These are phyloP conservation scores for Trichoderma atroviride DNA, from an alignment of 2,329 filamentous ascomycete species.

Conservation along the genomic window DNA sequence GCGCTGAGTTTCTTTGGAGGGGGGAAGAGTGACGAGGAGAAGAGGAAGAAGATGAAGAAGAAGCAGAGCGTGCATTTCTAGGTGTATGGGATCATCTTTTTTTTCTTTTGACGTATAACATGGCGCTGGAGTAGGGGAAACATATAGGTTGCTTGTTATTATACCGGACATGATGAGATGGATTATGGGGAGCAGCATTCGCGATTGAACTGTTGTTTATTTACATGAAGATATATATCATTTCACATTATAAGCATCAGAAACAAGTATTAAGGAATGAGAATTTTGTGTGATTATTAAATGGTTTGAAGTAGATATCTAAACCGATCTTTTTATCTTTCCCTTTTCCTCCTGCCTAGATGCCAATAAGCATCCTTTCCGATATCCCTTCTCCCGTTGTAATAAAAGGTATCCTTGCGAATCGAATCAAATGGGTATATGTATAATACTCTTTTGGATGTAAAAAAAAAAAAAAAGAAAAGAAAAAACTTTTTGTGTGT, in stretches of 20 bases:
- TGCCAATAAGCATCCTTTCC: background rate
- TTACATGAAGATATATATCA: background rate
- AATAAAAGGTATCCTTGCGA: slow-evolving; percentile 2
- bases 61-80: slow-evolving; percentile 53
- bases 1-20: slow-evolving; percentile 50
- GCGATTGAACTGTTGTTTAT: background rate
- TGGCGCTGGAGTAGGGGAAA: background rate
- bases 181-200: background rate
- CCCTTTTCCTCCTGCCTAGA: background rate
- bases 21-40: slow-evolving; percentile 42
- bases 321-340: background rate
- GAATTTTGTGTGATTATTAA: slow-evolving; percentile 5
- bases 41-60: slow-evolving; percentile 49
- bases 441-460: background rate
- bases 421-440: slow-evolving; percentile 24
- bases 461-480: background rate
- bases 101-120: background rate
- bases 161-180: slow-evolving; percentile 1
- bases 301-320: background rate
- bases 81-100: background rate
- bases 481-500: slow-evolving; percentile 17
- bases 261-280: background rate
- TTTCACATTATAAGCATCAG: background rate
- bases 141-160: background rate
- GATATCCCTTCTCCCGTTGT: background rate